These are phyloP conservation scores for Cystoderma amianthinum DNA, from an alignment of 768 basidiomycete species.

Conservation along the genomic window DNA sequence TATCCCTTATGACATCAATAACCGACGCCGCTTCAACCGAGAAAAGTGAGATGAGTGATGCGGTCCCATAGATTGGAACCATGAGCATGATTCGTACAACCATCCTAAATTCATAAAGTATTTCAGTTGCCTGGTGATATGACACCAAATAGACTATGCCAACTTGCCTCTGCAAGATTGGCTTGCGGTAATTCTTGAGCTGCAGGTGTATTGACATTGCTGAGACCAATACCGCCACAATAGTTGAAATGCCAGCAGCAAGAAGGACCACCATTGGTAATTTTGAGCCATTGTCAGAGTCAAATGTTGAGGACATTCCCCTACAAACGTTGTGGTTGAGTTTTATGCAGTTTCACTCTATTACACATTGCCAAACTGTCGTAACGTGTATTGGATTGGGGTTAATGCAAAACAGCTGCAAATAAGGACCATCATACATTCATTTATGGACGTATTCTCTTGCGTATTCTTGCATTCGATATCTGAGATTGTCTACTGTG, in stretches of 20 bases:
- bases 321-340: background rate
- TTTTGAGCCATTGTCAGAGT: conserved; percentile 51
- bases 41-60: conserved; percentile 89
- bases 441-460: background rate
- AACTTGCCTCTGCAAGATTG: conserved; percentile 65
- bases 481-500: background rate
- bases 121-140: background rate
- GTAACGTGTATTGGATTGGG: background rate
- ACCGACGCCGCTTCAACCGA: conserved; percentile 94
- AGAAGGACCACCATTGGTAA: conserved; percentile 50
- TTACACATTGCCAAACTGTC: background rate
- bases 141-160: background rate
- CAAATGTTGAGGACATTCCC: conserved; percentile 6
- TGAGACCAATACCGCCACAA: conserved; percentile 68
- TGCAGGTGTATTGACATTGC: conserved; percentile 73
- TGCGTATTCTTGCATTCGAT: background rate
- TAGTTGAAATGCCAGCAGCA: conserved; percentile 54
- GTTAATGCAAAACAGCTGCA: background rate
- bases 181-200: conserved; percentile 82
- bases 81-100: conserved; percentile 95
- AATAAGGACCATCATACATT: background rate
- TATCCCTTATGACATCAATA: conserved; percentile 89
- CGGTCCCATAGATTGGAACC: conserved; percentile 89
- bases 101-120: conserved; percentile 44
- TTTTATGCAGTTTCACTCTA: background rate